A percentile compares a stretch with the other conserved stretches of the same genome.
phyloP scores from a whole-genome alignment of 495 filamentous ascomycete species.

The Echria macrotheca region DNA sequence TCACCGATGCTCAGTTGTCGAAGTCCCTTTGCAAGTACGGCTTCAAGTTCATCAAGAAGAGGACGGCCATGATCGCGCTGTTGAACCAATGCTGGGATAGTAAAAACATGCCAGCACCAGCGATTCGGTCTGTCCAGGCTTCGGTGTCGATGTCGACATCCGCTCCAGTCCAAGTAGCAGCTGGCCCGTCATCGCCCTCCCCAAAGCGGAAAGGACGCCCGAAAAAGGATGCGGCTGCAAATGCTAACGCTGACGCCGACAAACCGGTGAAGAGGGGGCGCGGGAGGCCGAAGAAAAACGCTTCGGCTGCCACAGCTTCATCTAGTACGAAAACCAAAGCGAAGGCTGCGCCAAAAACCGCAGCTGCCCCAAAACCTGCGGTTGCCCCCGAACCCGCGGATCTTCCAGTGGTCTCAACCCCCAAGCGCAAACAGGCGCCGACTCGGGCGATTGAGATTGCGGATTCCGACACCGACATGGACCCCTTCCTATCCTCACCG shows the following conservation, averaged over 20 bases:
- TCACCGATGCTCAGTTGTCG: conserved; percentile 58
- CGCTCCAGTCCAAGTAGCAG: neutral
- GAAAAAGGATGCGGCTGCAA: conserved; percentile 25
- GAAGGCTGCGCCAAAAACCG: neutral
- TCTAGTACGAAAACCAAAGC: neutral
- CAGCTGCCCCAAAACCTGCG: neutral
- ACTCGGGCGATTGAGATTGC: conserved; percentile 53
- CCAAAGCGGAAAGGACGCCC: conserved; percentile 39
- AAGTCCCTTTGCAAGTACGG: conserved; percentile 59
- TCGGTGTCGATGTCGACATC: conserved; percentile 22
- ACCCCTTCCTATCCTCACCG: conserved; percentile 28
- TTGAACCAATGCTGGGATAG: conserved; percentile 69
- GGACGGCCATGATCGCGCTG: conserved; percentile 65
- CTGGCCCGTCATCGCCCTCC: conserved; percentile 9
- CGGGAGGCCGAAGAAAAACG: conserved; percentile 21
- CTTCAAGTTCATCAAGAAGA: conserved; percentile 69
- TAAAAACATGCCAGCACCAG: conserved; percentile 20
- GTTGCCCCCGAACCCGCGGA: neutral
- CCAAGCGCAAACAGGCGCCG: conserved; percentile 16
- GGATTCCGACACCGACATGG: conserved; percentile 64
- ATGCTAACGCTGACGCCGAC: conserved; percentile 4
- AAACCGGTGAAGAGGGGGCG: conserved; percentile 12
- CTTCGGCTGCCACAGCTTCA: neutral
- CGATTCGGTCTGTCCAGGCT: conserved; percentile 1
- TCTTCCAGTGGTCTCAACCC: conserved; percentile 14